Conservation (phyloP, 768 basidiomycete genomes). For the Russula sp. region DNA sequence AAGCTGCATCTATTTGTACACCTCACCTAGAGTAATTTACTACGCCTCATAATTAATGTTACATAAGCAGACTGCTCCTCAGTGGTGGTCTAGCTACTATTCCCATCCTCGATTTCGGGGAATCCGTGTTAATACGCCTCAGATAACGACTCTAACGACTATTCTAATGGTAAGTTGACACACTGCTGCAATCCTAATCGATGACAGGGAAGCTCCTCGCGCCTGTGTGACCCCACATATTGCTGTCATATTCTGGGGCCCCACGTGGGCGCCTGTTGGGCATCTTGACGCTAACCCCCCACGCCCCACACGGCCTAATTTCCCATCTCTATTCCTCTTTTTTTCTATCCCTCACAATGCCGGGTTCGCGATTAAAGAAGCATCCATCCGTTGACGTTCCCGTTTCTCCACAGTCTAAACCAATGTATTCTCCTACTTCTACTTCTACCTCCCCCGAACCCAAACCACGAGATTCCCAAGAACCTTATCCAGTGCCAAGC, state of each 20-base stretch:
- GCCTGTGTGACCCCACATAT: not conserved
- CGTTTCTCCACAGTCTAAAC: conserved; percentile 42
- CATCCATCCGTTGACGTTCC: conserved; percentile 25
- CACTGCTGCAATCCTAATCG: not conserved
- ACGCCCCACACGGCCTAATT: conserved; percentile 8
- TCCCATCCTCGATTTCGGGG: not conserved
- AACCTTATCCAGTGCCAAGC: conserved; percentile 67
- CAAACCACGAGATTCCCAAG: conserved; percentile 45
- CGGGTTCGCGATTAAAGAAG: conserved; percentile 22
- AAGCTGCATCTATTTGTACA: not conserved
- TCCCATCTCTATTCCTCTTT: conserved; percentile 1
- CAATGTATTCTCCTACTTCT: conserved; percentile 48
- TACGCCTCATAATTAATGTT: not conserved
- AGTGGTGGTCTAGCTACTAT: conserved; percentile 2
- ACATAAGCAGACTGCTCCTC: not conserved
- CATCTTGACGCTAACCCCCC: conserved; percentile 9
- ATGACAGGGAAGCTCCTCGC: not conserved
- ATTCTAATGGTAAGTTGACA: not conserved
- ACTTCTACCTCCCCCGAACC: conserved; percentile 48
- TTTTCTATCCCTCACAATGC: conserved; percentile 18
- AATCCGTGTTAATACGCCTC: not conserved
- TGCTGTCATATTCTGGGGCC: not conserved
- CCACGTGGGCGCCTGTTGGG: conserved; percentile 13
- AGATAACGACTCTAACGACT: not conserved
- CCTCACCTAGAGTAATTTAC: not conserved